phyloP scores from a whole-genome alignment of 495 filamentous ascomycete species.

The Neurospora sp. region DNA sequence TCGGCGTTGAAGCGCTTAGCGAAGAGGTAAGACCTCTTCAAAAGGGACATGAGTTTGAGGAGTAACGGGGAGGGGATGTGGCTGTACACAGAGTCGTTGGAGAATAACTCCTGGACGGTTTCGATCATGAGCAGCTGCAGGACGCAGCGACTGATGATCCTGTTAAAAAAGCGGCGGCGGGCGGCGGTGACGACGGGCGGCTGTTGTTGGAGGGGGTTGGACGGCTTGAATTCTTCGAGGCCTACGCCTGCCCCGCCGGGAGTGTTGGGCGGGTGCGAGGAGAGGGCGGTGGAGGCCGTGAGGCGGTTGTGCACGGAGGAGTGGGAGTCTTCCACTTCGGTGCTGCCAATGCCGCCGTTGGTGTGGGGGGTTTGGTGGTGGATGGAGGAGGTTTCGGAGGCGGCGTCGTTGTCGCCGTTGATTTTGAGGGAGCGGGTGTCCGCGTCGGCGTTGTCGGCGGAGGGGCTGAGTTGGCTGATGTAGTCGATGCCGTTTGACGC shows the following conservation, averaged over 20 bases:
- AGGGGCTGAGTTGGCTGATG: conserved; percentile 30
- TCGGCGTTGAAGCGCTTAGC: conserved; percentile 96
- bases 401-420: conserved; percentile 40
- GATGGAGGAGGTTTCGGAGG: conserved; percentile 16
- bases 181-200: conserved; percentile 86
- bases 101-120: conserved; percentile 96
- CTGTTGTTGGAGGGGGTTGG: conserved; percentile 64
- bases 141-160: conserved; percentile 98
- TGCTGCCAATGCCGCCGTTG: conserved; percentile 25
- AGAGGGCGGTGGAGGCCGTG: conserved; percentile 14
- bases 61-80: conserved; percentile 85
- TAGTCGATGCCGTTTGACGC: conserved; percentile 36
- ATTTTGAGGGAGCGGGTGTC: conserved; percentile 52
- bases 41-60: conserved; percentile 79
- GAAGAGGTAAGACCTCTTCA: conserved; percentile 93
- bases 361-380: conserved; percentile 12
- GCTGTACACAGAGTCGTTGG: conserved; percentile 88
- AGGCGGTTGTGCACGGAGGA: not conserved
- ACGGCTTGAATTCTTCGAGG: conserved; percentile 83
- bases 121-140: conserved; percentile 98
- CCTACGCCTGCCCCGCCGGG: conserved; percentile 21
- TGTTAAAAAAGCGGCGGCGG: conserved; percentile 94
- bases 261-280: conserved; percentile 14
- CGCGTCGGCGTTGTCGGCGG: conserved; percentile 24
- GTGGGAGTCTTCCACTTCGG: conserved; percentile 9